Evolutionary conservation across 179 eudicot species (phyloP), one percentile per base, ranked within the genome.

Genomic region (Patellifolia procumbens): DNA sequence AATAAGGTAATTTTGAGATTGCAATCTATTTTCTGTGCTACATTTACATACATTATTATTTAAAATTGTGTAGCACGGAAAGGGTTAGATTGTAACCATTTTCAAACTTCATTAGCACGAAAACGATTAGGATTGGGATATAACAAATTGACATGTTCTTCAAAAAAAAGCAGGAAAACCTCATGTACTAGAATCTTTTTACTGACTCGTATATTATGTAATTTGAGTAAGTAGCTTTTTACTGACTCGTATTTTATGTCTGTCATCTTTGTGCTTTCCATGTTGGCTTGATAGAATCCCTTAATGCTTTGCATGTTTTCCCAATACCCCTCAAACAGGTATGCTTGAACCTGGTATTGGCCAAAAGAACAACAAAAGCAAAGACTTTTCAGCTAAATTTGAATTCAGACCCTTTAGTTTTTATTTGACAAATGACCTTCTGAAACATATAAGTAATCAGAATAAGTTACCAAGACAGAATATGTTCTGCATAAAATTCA

Each of bases 231-330:
- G 6, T 2, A 37, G 42, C 4, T 5, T 60, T 77, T 68, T 80
- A 85, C 92, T 70, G 67, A 90, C 95, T 85, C 82, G 62, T 79
- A 90, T 79, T 78, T 80, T 53, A 67, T 78, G 74, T 79, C 72
- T 78, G 77, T 68, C 58, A 66, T 86, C 78, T 83, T 86, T 69
- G 81, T 85, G 81, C 76, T 83, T 80, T 85, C 91, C 88, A 92
- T 85, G 81, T 88, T 89, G 4, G 96, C 91, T 19, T 70, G 71
- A 76, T 91, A 92, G 79, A 81, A 92, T 15, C 90, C 83, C 77
- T 77, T 84, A 43, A 92, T 87, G 86, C 90, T 89, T 76, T 87
- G 82, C 91, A 91, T 92, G 72, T 87, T 88, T 65, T 89, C 92
- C 93, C 94, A 92, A 56, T 88, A 85, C 15, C 96, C 97, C 43